Base-by-base conservation (phyloP, 2,329 filamentous ascomycete species). In the Phoma herbarum region DNA sequence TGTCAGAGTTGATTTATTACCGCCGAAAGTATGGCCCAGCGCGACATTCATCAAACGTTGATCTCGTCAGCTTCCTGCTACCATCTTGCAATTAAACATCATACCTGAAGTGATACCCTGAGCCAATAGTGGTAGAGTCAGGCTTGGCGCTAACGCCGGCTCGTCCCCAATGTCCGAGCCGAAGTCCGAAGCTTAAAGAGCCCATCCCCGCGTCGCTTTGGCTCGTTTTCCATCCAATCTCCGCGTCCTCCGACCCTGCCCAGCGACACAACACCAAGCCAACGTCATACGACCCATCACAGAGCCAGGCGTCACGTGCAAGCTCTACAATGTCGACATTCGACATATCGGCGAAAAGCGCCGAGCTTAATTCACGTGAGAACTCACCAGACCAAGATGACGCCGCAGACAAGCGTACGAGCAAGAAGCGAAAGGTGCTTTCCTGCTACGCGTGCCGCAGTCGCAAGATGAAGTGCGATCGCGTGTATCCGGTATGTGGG, bases 381-480 rank as follows among this genome's bases (percentile, higher is more conserved):
- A 60, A 70, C 39, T 72, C 74, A 42, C 71, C 71, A 14, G 69
- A 75, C 42, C 60, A 65, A 20, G 58, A 73, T 48, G 69, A 52
- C 7, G 61, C 65, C 4, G 51, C 68, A 25, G 77, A 79, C n/a
- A 81, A 80, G 58, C 78, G 80, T 25, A 60, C 64, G 5, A 71
- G 70, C 52, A 77, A 75, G 61, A 78, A 80, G 57, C 73, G 80
- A 18, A 82, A 81, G 65, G 80, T 81, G 16, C 66, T 82, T 9
- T 82, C 80, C 2, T 82, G 80, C 60, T 80, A 78, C 60, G 77
- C 80, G 12, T 82, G 80, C 69, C 76, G 80, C 49, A 75, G 75
- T 42, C 73, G 80, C n/a, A 82, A 81, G 63, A 76, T 82, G 62
- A 80, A 81, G 63, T 82, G 80, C 63, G 80, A 82, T 62, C 77